Percentiles rank a stretch among this genome's conserved stretches.
phyloP scores from a whole-genome alignment of 257 asterid genomes.

The Solanum megistacrolobum region DNA sequence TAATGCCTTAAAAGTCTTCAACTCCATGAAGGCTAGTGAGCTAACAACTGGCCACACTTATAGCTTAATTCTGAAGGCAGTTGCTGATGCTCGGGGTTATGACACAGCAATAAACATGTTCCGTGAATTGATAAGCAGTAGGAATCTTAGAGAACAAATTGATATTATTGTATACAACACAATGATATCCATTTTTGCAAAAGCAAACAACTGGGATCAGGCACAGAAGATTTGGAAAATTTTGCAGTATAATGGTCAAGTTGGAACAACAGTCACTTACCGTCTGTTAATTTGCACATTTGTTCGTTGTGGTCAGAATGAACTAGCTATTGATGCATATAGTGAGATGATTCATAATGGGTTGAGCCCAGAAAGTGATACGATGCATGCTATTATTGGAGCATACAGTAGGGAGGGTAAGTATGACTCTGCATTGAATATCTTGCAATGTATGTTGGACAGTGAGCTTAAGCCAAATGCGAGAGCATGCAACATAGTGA shows the following conservation, averaged over 20 bases:
- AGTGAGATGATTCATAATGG: constrained; percentile 64
- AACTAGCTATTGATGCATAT: constrained; percentile 83
- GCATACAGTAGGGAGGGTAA: constrained; percentile 83
- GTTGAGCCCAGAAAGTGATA: constrained; percentile 43
- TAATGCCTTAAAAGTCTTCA: constrained; percentile 53
- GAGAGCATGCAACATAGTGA: constrained; percentile 58
- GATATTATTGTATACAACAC: constrained; percentile 77
- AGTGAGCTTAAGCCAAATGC: constrained; percentile 51
- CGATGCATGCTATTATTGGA: constrained; percentile 81
- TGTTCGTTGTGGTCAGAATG: constrained; percentile 70
- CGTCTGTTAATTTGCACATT: constrained; percentile 64
- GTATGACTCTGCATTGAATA: constrained; percentile 52
- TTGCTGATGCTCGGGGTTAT: constrained; percentile 37
- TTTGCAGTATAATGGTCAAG: constrained; percentile 28
- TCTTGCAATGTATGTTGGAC: constrained; percentile 41
- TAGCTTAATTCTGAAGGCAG: constrained; percentile 71
- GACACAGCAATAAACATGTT: constrained; percentile 55
- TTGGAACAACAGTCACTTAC: constrained; percentile 64
- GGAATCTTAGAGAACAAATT: constrained; percentile 25
- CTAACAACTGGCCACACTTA: constrained; percentile 57
- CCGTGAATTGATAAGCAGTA: constrained; percentile 42
- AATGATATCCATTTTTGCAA: constrained; percentile 60
- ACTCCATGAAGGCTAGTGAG: constrained; percentile 41
- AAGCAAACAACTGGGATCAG: constrained; percentile 45
- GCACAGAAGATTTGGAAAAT: constrained; percentile 59